A percentile compares a stretch with the other conserved stretches of the same genome.
These are phyloP conservation scores for Trifolium pratense DNA, from an alignment of 306 rosid species.

Conservation along the genomic window DNA sequence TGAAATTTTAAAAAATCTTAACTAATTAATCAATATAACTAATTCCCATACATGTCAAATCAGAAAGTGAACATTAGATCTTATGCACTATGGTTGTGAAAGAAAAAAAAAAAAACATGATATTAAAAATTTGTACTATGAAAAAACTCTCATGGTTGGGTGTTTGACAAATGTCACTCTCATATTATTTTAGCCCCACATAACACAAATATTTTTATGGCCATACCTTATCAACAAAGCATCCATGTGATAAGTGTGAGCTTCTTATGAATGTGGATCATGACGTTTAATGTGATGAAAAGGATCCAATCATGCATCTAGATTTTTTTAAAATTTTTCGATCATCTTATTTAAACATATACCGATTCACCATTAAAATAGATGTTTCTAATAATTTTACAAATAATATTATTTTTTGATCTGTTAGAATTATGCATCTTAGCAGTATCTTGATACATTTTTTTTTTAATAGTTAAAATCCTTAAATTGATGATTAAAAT, in stretches of 20 bases:
- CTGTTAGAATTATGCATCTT: no score
- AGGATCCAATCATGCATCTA: constrained; percentile 39
- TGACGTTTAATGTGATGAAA: constrained; percentile 42
- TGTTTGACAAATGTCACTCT: constrained; percentile 48
- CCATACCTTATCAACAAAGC: constrained; percentile 46
- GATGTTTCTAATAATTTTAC: no score
- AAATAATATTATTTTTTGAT: no score
- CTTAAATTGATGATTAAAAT: constrained; percentile 11
- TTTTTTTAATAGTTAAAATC: constrained; percentile 2
- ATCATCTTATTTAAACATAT: no score
- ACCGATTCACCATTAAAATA: no score
- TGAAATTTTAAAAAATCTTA: constrained; percentile 35
- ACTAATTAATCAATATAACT: constrained; percentile 38
- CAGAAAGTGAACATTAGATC: constrained; percentile 68
- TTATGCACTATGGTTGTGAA: constrained; percentile 50
- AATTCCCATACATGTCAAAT: constrained; percentile 54
- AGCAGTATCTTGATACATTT: no score
- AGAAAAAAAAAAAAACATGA: constrained; percentile 39
- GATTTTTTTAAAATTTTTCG: no score
- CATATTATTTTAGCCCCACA: constrained; percentile 46
- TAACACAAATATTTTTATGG: constrained; percentile 27
- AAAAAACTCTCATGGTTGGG: constrained; percentile 44
- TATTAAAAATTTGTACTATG: constrained; percentile 34
- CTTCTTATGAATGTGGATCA: constrained; percentile 52
- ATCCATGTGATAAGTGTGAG: constrained; percentile 47